These are phyloP conservation scores for Cyberlindnera meyerae DNA, from an alignment of 805 yeast genomes.

Conservation along the genomic window DNA sequence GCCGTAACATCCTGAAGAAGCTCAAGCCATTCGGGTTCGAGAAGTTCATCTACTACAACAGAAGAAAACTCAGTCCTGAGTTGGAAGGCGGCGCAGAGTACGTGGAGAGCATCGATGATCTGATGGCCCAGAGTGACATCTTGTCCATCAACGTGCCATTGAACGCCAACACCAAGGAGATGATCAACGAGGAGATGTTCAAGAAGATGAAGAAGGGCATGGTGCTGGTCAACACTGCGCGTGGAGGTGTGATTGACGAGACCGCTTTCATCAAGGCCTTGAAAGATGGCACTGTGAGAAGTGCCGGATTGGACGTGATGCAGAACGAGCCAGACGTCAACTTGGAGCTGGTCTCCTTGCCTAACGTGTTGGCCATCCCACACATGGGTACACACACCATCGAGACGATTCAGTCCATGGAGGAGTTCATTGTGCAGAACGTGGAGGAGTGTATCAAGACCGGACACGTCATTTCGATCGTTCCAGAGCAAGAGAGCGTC, in stretches of 20 bases:
- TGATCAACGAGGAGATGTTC: constrained; percentile 56
- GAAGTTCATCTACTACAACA: constrained; percentile 68
- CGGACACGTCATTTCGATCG: constrained; percentile 68
- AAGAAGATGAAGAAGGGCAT: constrained; percentile 74
- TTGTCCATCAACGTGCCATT: constrained; percentile 75
- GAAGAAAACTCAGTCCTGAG: constrained; percentile 51
- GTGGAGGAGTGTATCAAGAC: constrained; percentile 50
- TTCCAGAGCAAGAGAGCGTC: constrained; percentile 64
- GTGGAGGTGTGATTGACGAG: constrained; percentile 82
- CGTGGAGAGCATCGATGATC: constrained; percentile 58
- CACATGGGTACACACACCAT: constrained; percentile 83
- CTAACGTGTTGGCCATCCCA: constrained; percentile 74
- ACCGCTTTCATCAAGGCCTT: constrained; percentile 49
- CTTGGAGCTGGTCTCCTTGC: constrained; percentile 53
- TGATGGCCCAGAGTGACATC: constrained; percentile 60
- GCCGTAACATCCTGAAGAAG: constrained; percentile 71
- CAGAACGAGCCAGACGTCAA: constrained; percentile 73
- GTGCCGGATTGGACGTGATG: constrained; percentile 73
- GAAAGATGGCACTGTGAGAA: constrained; percentile 57
- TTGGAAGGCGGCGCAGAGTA: constrained; percentile 68
- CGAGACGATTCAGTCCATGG: constrained; percentile 79
- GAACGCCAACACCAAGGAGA: constrained; percentile 65
- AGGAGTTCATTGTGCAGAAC: constrained; percentile 69
- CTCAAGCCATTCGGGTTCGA: constrained; percentile 72
- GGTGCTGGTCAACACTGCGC: constrained; percentile 73